Evolutionary conservation across 2,329 filamentous ascomycete species (phyloP).

Genomic region (Exophiala spinifera): DNA sequence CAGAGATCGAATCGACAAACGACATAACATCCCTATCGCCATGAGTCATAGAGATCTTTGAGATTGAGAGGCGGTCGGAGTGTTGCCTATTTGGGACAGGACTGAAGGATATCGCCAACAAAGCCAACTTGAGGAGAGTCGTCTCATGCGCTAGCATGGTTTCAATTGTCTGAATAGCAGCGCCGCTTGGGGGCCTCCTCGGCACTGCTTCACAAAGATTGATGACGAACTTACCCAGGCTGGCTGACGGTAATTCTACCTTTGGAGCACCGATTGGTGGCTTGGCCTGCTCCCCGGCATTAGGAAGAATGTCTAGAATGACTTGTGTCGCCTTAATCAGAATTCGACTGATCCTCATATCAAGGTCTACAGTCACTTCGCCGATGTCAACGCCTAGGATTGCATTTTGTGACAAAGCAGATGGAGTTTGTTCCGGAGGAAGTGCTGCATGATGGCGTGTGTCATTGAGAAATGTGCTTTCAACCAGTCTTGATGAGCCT

Average conservation of each 20-base stretch:
- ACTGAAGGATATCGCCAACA: constrained; percentile 8
- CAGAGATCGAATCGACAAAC: constrained; percentile 48
- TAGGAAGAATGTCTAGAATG: constrained; percentile 12
- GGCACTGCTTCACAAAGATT: constrained; percentile 21
- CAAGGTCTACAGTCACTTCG: constrained; percentile 20
- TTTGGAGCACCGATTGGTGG: neutral
- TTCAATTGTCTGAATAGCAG: constrained; percentile 15
- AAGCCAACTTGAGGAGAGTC: constrained; percentile 19
- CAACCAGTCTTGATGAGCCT: constrained; percentile 3
- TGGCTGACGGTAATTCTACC: constrained; percentile 6
- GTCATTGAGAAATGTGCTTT: constrained; percentile 18
- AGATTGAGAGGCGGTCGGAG: constrained; percentile 22
- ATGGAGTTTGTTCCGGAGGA: neutral
- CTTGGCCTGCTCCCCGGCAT: neutral
- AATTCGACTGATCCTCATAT: constrained; percentile 21
- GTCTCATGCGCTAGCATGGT: constrained; percentile 8
- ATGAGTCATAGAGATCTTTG: constrained; percentile 48
- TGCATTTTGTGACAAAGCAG: neutral
- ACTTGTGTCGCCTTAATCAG: constrained; percentile 17
- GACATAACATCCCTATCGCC: constrained; percentile 50
- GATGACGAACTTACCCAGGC: constrained; percentile 7
- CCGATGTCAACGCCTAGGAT: constrained; percentile 11
- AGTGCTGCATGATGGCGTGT: constrained; percentile 6
- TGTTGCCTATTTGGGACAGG: neutral
- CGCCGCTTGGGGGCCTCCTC: constrained; percentile 14